phyloP scores from a whole-genome alignment of 176 grass and related monocot genomes.

The Juncus effusus region DNA sequence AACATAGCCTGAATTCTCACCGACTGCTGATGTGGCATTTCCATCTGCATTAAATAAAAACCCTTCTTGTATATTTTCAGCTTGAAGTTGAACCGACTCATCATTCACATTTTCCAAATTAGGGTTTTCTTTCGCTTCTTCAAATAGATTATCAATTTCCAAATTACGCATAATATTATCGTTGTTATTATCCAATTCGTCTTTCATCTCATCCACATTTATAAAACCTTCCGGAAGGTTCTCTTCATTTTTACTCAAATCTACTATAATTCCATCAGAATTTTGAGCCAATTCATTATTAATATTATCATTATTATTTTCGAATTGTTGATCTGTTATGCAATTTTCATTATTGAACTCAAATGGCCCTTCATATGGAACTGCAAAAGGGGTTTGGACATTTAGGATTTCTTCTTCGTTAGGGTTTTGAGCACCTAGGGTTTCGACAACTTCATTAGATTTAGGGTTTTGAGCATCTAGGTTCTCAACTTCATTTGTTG shows the following conservation, averaged over 20 bases:
- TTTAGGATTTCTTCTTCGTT: conserved; percentile 16
- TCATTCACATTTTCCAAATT: conserved; percentile 32
- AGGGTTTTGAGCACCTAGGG: background rate
- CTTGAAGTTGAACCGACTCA: conserved; percentile 1
- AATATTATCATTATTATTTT: conserved; percentile 3
- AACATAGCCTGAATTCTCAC: conserved; percentile 71
- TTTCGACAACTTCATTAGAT: conserved; percentile 9
- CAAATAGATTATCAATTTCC: conserved; percentile 21
- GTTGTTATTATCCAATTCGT: conserved; percentile 29
- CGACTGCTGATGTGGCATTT: conserved; percentile 55
- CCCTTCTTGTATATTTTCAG: conserved; percentile 19
- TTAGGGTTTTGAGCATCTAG: background rate
- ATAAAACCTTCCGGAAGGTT: conserved; percentile 15
- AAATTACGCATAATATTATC: background rate
- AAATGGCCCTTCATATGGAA: background rate
- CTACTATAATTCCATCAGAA: conserved; percentile 18
- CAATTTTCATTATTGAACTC: conserved; percentile 18
- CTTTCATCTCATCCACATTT: conserved; percentile 22
- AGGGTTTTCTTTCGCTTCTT: conserved; percentile 40
- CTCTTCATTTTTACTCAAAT: conserved; percentile 40
- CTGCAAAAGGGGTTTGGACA: conserved; percentile 20
- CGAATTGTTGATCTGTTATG: conserved; percentile 20
- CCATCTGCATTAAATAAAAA: conserved; percentile 36
- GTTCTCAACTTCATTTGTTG: background rate
- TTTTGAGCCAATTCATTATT: background rate